Conservation (phyloP, 768 basidiomycete genomes). For the Hydnomerulius pinastri region DNA sequence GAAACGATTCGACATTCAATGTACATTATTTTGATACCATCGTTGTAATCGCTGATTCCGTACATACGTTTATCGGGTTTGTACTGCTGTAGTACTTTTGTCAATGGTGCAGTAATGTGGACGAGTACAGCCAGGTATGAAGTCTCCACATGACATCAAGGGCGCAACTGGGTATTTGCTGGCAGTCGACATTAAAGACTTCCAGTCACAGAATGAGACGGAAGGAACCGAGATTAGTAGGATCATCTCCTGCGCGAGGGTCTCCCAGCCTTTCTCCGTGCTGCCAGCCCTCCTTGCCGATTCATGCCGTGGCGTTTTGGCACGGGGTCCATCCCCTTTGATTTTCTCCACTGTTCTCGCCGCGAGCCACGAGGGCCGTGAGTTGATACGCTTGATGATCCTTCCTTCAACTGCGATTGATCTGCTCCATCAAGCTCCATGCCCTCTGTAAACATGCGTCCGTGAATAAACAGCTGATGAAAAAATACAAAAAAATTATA, state of each 20-base stretch:
- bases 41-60: neutral
- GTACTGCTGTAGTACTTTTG: slow-evolving; percentile 10
- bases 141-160: neutral
- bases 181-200: neutral
- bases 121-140: too few species aligned
- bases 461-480: slow-evolving; percentile 9
- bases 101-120: too few species aligned
- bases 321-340: slow-evolving; percentile 69
- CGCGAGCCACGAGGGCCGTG: slow-evolving; percentile 79
- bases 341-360: slow-evolving; percentile 78
- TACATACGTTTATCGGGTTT: neutral
- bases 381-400: slow-evolving; percentile 60
- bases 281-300: slow-evolving; percentile 63
- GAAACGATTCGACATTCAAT: too few species aligned
- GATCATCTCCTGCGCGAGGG: slow-evolving; percentile 72
- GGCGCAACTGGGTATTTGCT: neutral
- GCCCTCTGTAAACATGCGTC: slow-evolving; percentile 35
- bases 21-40: neutral
- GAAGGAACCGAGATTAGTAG: too few species aligned
- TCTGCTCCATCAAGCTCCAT: slow-evolving; percentile 54
- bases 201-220: neutral
- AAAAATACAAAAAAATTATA: neutral
- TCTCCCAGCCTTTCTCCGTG: slow-evolving; percentile 66
- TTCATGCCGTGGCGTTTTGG: slow-evolving; percentile 59
- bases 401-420: slow-evolving; percentile 24